Base-by-base conservation (phyloP, 2,329 filamentous ascomycete species). In the Pseudodiploospora longispora region DNA sequence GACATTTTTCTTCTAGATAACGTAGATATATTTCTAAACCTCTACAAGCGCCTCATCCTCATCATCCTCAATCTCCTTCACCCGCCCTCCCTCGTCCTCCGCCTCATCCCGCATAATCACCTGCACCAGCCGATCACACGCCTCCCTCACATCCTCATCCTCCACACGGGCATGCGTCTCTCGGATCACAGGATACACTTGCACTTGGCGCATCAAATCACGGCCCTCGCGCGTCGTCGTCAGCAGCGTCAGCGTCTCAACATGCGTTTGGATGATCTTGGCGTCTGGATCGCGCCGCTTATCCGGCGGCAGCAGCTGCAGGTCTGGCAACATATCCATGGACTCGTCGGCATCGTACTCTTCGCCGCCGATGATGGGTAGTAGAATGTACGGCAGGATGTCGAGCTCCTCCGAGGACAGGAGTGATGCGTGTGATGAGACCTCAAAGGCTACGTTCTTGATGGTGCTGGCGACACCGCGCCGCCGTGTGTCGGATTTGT, bases 381-480 rank as follows among this genome's bases (percentile, higher is more conserved):
- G 74, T 7, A 98, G 69, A 10, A 97, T 71, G 62, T 97, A 97
- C 0, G 91, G 90, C 4, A 97, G 68, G 10, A 97, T 75, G 55
- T 95, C 84, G 40, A 90, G 81, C 34, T 82, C 81, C 12, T 82
- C 77, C 41, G 85, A 80, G 1, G 77, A 74, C 38, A 96, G 66
- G 42, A 95, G 82, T 2, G 74, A 68, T 0, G 78, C 70, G 56
- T 97, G 91, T 0, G 83, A 76, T 3, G 78, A 66, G 5, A 91
- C 67, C 56, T 94, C 85, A 59, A 98, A 97, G 6, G 87, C 82
- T 30, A 87, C 80, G 59, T 98, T 98, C 65, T 97, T 97, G 61
- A 98, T 88, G 7, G 88, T 93, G 48, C 83, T 89, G 6, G 91
- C 91, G n/a, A 96, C 90, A n/a, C 93, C 93, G 56, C 88, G 87